phyloP scores from a whole-genome alignment of 805 yeast genomes.

The Candida coquimbonensis region DNA sequence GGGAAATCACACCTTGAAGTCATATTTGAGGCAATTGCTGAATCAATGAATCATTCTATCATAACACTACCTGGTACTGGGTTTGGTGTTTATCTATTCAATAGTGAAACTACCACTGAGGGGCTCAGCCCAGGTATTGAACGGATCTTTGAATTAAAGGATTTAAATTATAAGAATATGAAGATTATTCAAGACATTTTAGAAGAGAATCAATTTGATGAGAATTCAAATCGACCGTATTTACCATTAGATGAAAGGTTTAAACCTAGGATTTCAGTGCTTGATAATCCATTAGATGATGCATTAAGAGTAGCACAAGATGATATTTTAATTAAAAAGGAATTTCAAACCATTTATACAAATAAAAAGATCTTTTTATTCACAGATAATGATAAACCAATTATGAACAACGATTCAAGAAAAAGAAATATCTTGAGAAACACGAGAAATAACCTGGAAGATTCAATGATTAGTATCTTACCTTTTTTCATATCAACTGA shows the following conservation, averaged over 20 bases:
- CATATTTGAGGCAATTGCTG: slow-evolving; percentile 50
- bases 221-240: slow-evolving; percentile 10
- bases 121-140: slow-evolving; percentile 37
- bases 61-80: slow-evolving; percentile 64
- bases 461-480: slow-evolving; percentile 43
- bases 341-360: slow-evolving; percentile 38
- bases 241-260: slow-evolving; percentile 25
- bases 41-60: slow-evolving; percentile 59
- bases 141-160: slow-evolving; percentile 44
- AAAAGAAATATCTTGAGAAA: slow-evolving; percentile 45
- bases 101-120: slow-evolving; percentile 32
- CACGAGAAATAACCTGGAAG: slow-evolving; percentile 53
- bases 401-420: slow-evolving; percentile 30
- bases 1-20: slow-evolving; percentile 39
- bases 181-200: slow-evolving; percentile 45
- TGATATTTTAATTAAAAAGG: slow-evolving; percentile 39
- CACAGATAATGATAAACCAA: slow-evolving; percentile 72
- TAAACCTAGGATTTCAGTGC: slow-evolving; percentile 19
- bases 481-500: slow-evolving; percentile 52
- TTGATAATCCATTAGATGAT: slow-evolving; percentile 28
- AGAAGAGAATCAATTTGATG: slow-evolving; percentile 30
- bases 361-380: slow-evolving; percentile 59
- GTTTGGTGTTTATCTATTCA: slow-evolving; percentile 63
- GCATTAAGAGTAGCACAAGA: slow-evolving; percentile 48
- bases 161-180: slow-evolving; percentile 51